A percentile compares a stretch with the other conserved stretches of the same genome.
phyloP scores from a whole-genome alignment of 2,329 filamentous ascomycete genomes.

The Lasiodiplodia gonubiensis region DNA sequence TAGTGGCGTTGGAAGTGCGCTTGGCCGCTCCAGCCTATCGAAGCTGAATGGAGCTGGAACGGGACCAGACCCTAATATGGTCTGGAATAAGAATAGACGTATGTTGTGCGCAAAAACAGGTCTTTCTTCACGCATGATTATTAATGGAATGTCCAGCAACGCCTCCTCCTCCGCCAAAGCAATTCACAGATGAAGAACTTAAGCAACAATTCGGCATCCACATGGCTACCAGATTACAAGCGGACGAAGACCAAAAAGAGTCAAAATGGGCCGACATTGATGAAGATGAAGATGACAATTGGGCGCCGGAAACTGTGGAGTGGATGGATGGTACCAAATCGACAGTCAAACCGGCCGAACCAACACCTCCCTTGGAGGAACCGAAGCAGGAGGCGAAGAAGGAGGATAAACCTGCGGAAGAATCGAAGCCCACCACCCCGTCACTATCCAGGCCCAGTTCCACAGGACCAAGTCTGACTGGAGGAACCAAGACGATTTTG shows the following conservation, averaged over 20 bases:
- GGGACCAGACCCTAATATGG: conserved; percentile 73
- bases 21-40: conserved; percentile 55
- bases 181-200: conserved; percentile 84
- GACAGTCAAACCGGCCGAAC: conserved; percentile 66
- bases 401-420: conserved; percentile 45
- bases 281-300: conserved; percentile 80
- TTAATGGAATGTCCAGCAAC: conserved; percentile 53
- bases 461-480: conserved; percentile 30
- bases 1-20: conserved; percentile 62
- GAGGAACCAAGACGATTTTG: conserved; percentile 55
- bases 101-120: conserved; percentile 45
- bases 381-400: conserved; percentile 30
- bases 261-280: conserved; percentile 91
- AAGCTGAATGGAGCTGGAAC: conserved; percentile 65
- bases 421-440: conserved; percentile 38
- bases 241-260: conserved; percentile 74
- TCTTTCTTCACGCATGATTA: conserved; percentile 2
- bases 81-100: conserved; percentile 92
- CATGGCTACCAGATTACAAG: conserved; percentile 76
- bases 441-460: conserved; percentile 44
- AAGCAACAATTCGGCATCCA: conserved; percentile 85
- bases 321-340: conserved; percentile 90
- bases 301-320: conserved; percentile 82
- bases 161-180: conserved; percentile 74
- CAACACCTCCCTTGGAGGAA: conserved; percentile 42